These are phyloP conservation scores for Trichosporon sp. DNA, from an alignment of 1,284 basidiomycete species.

Conservation along the genomic window DNA sequence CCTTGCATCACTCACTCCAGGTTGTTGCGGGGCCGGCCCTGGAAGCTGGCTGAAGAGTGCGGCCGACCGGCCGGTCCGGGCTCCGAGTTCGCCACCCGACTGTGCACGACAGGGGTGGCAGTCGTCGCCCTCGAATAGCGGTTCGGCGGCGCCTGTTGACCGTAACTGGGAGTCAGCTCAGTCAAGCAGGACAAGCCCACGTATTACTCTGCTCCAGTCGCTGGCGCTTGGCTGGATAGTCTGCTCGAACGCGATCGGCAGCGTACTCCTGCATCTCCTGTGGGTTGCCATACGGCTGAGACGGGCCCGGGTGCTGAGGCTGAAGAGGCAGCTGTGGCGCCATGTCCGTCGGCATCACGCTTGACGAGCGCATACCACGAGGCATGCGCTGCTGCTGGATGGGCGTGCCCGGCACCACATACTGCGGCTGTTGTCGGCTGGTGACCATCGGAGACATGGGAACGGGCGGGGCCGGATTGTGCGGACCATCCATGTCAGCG, in stretches of 20 bases:
- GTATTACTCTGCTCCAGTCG: neutral
- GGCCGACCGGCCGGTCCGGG: neutral
- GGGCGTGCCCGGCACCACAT: neutral
- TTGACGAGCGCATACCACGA: neutral
- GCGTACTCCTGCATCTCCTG: neutral
- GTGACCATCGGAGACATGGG: neutral
- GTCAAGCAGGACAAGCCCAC: neutral
- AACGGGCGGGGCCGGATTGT: neutral
- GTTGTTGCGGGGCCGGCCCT: constrained; percentile 1
- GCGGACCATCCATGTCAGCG: neutral
- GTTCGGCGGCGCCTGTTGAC: neutral
- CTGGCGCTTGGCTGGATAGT: neutral
- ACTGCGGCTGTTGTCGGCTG: neutral
- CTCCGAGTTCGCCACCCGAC: neutral
- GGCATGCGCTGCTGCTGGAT: neutral
- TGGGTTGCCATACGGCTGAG: neutral
- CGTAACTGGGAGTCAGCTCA: neutral
- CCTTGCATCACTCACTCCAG: neutral
- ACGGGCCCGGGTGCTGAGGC: neutral
- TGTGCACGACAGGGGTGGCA: neutral
- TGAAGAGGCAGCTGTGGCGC: neutral
- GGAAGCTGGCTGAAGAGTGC: neutral
- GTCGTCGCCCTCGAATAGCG: neutral
- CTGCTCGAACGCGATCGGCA: neutral
- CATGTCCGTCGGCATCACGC: neutral